phyloP scores from a whole-genome alignment of 768 basidiomycete genomes.

The Candolleomyces aberdarensis region DNA sequence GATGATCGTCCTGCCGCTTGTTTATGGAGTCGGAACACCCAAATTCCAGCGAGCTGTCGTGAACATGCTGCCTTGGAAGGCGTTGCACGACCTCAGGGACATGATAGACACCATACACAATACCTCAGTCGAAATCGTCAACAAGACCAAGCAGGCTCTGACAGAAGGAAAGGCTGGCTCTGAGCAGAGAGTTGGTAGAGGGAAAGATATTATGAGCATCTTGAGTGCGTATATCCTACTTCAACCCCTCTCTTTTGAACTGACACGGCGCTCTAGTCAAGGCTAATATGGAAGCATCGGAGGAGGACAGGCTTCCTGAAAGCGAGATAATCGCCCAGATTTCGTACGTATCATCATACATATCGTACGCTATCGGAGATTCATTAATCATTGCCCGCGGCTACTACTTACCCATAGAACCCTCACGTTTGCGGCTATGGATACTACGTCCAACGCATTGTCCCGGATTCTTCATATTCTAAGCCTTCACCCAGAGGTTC shows the following conservation, averaged over 20 bases:
- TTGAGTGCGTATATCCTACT: slow-evolving; percentile 25
- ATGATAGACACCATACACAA: slow-evolving; percentile 33
- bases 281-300: slow-evolving; percentile 14
- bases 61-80: slow-evolving; percentile 28
- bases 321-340: slow-evolving; percentile 34
- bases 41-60: slow-evolving; percentile 31
- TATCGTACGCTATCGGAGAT: not conserved
- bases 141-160: slow-evolving; percentile 32
- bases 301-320: slow-evolving; percentile 29
- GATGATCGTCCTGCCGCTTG: slow-evolving; percentile 13
- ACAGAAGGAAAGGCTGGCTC: slow-evolving; percentile 31
- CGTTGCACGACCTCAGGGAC: slow-evolving; percentile 25
- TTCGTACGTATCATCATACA: slow-evolving; percentile 15
- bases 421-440: slow-evolving; percentile 38
- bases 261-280: slow-evolving; percentile 1
- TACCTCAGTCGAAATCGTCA: slow-evolving; percentile 33
- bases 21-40: slow-evolving; percentile 21
- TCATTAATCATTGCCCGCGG: not conserved
- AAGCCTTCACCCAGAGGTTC: slow-evolving; percentile 31
- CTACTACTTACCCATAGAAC: slow-evolving; percentile 17
- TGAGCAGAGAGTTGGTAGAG: slow-evolving; percentile 30
- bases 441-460: slow-evolving; percentile 39
- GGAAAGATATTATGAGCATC: slow-evolving; percentile 46
- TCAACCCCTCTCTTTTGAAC: not conserved
- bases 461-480: slow-evolving; percentile 31